These are phyloP conservation scores for Rhizopogon vinicolor DNA, from an alignment of 768 basidiomycete species.

Conservation along the genomic window DNA sequence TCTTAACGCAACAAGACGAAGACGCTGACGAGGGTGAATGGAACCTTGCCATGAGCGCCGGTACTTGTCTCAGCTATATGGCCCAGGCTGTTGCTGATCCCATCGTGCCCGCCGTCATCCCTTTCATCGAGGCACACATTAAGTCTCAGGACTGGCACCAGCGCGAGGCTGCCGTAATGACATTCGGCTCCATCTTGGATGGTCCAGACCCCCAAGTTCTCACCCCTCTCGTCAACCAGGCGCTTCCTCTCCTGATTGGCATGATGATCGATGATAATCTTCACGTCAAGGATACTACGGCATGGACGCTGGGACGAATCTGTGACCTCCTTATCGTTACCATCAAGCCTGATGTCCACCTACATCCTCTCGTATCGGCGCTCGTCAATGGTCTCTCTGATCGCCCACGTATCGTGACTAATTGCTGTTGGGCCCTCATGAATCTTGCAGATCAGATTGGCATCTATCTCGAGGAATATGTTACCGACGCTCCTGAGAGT, in stretches of 20 bases:
- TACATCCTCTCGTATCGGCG: constrained; percentile 78
- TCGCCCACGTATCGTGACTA: constrained; percentile 81
- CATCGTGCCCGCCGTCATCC: constrained; percentile 90
- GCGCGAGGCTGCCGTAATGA: constrained; percentile 97
- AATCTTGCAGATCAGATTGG: constrained; percentile 91
- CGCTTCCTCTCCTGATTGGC: constrained; percentile 86
- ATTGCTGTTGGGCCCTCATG: constrained; percentile 96
- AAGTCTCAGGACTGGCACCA: constrained; percentile 89
- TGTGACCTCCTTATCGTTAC: constrained; percentile 83
- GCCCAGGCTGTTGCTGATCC: constrained; percentile 88
- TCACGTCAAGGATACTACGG: constrained; percentile 94
- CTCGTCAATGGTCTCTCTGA: constrained; percentile 79
- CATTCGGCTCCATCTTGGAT: constrained; percentile 96
- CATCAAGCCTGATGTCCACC: constrained; percentile 86
- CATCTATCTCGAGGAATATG: constrained; percentile 58
- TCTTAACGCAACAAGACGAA: constrained; percentile 92
- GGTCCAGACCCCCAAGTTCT: constrained; percentile 89
- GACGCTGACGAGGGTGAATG: constrained; percentile 98
- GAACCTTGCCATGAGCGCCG: constrained; percentile 97
- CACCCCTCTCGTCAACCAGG: constrained; percentile 89
- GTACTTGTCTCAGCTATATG: constrained; percentile 83
- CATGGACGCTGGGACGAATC: constrained; percentile 96
- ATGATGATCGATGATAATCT: constrained; percentile 88
- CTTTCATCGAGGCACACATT: constrained; percentile 97
- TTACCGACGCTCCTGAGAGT: constrained; percentile 42